A percentile compares a stretch with the other conserved stretches of the same genome.
phyloP scores from a whole-genome alignment of 1,284 basidiomycete species.

The Trichosporon asahii region DNA sequence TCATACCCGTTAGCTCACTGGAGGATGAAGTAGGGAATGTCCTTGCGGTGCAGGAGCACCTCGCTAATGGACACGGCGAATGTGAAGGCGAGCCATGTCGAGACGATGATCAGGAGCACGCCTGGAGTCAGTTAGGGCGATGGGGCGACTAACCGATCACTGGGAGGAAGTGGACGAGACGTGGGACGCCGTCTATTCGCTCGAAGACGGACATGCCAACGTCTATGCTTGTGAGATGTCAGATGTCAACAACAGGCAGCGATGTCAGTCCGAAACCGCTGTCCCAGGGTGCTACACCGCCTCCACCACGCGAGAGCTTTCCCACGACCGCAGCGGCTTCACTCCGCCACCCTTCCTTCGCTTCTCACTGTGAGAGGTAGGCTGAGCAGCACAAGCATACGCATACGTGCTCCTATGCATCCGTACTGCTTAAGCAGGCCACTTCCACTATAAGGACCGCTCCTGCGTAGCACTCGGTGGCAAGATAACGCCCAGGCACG shows the following conservation, averaged over 20 bases:
- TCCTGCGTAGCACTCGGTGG: too few species aligned
- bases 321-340: neutral
- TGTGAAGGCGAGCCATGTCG: slow-evolving; percentile 34
- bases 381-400: too few species aligned
- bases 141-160: neutral
- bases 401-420: neutral
- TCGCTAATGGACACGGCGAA: slow-evolving; percentile 24
- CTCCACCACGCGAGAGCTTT: neutral
- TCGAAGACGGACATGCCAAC: slow-evolving; percentile 6
- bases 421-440: neutral
- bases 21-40: neutral
- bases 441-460: too few species aligned
- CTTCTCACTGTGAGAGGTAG: too few species aligned
- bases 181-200: neutral
- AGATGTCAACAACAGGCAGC: neutral
- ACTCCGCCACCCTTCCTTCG: too few species aligned
- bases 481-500: slow-evolving; percentile 6
- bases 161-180: slow-evolving; percentile 2
- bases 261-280: neutral
- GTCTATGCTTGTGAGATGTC: neutral
- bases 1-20: slow-evolving; percentile 2
- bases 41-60: neutral
- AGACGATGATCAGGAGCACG: slow-evolving; percentile 26
- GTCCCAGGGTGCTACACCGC: slow-evolving; percentile 9
- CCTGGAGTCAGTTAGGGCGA: slow-evolving; percentile 20